Evolutionary conservation across 805 yeast genomes (phyloP).

Genomic region (Trichomonascus vanleenenianus): DNA sequence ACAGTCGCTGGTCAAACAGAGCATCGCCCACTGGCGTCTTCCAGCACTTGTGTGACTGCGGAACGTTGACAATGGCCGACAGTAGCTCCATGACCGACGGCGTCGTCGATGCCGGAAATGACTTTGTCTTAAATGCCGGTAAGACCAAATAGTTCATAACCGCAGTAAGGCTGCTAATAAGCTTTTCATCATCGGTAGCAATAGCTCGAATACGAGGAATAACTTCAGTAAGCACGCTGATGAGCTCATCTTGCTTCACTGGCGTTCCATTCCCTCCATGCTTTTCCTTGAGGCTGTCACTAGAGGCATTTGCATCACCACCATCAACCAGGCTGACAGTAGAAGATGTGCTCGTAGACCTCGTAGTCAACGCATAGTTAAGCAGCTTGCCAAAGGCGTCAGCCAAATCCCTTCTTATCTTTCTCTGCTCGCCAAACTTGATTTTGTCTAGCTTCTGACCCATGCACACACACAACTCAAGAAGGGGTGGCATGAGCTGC

Average conservation of each 20-base stretch:
- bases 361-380: conserved; percentile 17
- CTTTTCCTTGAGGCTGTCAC: neutral
- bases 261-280: neutral
- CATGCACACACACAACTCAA: conserved; percentile 45
- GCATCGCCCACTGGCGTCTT: conserved; percentile 54
- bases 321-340: neutral
- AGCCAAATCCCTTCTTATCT: conserved; percentile 48
- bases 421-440: conserved; percentile 55
- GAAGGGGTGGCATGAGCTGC: conserved; percentile 42
- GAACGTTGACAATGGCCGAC: conserved; percentile 25
- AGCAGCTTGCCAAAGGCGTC: conserved; percentile 36
- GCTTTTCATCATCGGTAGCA: conserved; percentile 55
- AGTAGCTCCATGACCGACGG: conserved; percentile 40
- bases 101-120: conserved; percentile 33
- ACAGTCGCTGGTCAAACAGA: conserved; percentile 45
- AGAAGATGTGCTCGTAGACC: neutral
- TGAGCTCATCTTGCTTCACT: conserved; percentile 35
- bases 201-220: conserved; percentile 36
- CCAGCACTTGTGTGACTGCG: conserved; percentile 49
- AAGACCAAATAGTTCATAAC: conserved; percentile 46
- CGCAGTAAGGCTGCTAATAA: conserved; percentile 39
- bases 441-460: conserved; percentile 50
- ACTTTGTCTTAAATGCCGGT: conserved; percentile 45
- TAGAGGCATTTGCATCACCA: neutral
- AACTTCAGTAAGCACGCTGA: conserved; percentile 35